Conservation (phyloP, 1,284 basidiomycete genomes). For the Ustilago shanxiensis region DNA sequence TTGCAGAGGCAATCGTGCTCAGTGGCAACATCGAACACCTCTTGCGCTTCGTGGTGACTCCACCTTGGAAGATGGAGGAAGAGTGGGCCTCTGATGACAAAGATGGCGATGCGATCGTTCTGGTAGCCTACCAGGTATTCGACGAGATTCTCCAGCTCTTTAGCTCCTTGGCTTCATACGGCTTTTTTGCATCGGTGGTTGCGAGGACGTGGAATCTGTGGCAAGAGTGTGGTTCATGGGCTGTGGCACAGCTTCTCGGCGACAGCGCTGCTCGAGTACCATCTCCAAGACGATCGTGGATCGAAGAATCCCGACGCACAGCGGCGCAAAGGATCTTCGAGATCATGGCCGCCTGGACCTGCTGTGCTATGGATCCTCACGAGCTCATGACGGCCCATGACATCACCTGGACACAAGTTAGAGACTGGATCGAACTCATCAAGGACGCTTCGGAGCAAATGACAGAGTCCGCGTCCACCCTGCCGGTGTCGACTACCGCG, state of each 20-base stretch:
- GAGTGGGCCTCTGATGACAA: conserved; percentile 30
- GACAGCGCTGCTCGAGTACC: no score
- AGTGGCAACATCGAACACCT: conserved; percentile 76
- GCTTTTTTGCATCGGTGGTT: conserved; percentile 78
- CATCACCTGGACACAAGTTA: conserved; percentile 87
- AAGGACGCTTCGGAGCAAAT: conserved; percentile 15
- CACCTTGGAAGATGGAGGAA: conserved; percentile 73
- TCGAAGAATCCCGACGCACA: conserved; percentile 19
- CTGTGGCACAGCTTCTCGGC: conserved; percentile 17
- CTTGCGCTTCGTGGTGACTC: conserved; percentile 80
- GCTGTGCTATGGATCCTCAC: conserved; percentile 89
- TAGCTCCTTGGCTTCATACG: conserved; percentile 79
- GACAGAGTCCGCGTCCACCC: background rate
- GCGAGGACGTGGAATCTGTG: conserved; percentile 68
- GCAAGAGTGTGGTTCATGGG: conserved; percentile 48
- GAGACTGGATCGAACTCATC: conserved; percentile 75
- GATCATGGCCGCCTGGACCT: conserved; percentile 80
- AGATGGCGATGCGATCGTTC: conserved; percentile 71
- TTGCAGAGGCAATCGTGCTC: conserved; percentile 75
- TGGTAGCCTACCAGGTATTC: conserved; percentile 61
- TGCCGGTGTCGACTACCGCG: conserved; percentile 5
- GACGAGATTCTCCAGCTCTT: conserved; percentile 75
- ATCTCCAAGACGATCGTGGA: conserved; percentile 10
- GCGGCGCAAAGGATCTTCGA: conserved; percentile 66
- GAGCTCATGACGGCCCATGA: conserved; percentile 86